A percentile compares a stretch with the other conserved stretches of the same genome.
phyloP scores from a whole-genome alignment of 2,329 filamentous ascomycete genomes.

The Cylindrodendrum hubeiense region DNA sequence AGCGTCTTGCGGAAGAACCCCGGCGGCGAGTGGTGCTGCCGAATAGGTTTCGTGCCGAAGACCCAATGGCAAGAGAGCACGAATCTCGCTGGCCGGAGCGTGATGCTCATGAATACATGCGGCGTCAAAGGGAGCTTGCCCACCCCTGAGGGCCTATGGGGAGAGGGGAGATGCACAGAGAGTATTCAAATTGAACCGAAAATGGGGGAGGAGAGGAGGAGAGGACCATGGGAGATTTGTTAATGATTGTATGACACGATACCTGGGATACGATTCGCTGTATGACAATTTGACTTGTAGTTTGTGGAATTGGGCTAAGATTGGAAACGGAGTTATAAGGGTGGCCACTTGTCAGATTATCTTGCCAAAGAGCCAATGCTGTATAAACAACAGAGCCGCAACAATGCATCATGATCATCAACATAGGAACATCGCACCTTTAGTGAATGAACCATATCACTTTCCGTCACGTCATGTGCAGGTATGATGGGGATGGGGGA shows the following conservation, averaged over 20 bases:
- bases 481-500: not conserved
- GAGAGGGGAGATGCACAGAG: not conserved
- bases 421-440: no score
- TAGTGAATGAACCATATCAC: not conserved
- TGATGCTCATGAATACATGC: conserved; percentile 37
- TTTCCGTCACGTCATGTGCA: no score
- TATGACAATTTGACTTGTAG: not conserved
- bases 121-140: conserved; percentile 14
- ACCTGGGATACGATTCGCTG: not conserved
- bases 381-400: not conserved
- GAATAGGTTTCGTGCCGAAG: conserved; percentile 20
- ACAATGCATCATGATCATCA: not conserved
- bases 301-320: not conserved
- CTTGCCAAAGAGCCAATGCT: not conserved
- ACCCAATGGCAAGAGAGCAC: not conserved
- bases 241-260: not conserved
- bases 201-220: not conserved
- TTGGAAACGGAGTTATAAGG: not conserved
- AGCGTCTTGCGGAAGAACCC: conserved; percentile 30
- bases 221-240: conserved; percentile 36
- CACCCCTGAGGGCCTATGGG: conserved; percentile 16
- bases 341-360: not conserved
- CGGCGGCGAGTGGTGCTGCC: conserved; percentile 20
- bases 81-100: conserved; percentile 33
- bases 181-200: not conserved